Conservation (phyloP, 305 asterid genomes). For the Ilex paraguariensis region DNA sequence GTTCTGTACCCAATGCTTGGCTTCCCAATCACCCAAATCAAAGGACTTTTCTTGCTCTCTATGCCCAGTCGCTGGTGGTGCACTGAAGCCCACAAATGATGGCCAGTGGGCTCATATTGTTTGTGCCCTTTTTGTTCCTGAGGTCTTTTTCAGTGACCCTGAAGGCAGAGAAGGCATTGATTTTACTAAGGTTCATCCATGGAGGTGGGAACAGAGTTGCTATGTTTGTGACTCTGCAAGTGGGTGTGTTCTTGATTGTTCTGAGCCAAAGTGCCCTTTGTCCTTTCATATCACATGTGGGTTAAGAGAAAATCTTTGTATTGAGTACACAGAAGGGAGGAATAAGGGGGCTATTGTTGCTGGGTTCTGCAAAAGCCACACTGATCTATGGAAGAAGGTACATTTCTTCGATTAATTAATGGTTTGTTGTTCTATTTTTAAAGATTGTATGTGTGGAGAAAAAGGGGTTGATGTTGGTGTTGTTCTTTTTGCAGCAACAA, state of each 20-base stretch:
- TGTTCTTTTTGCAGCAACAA: constrained; percentile 55
- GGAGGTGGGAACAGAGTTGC: constrained; percentile 60
- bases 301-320: constrained; percentile 49
- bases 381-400: constrained; percentile 88
- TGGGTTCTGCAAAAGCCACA: constrained; percentile 66
- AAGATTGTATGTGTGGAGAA: too few relatives aligned
- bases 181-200: constrained; percentile 40
- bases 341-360: constrained; percentile 60
- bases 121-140: constrained; percentile 74
- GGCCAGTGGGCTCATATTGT: constrained; percentile 83
- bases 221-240: constrained; percentile 40
- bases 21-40: constrained; percentile 15
- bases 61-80: constrained; percentile 63
- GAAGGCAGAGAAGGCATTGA: constrained; percentile 66
- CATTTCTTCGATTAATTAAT: not conserved
- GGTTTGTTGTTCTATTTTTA: not conserved
- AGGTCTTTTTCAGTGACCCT: constrained; percentile 60
- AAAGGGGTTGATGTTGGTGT: not conserved
- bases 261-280: constrained; percentile 64
- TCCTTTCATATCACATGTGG: constrained; percentile 88
- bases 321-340: constrained; percentile 66
- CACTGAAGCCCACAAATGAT: constrained; percentile 64
- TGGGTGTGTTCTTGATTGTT: constrained; percentile 80
- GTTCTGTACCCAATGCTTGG: constrained; percentile 68
- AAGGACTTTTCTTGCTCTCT: constrained; percentile 48